These are phyloP conservation scores for Escovopsis sp. DNA, from an alignment of 2,329 filamentous ascomycete species.

Conservation along the genomic window DNA sequence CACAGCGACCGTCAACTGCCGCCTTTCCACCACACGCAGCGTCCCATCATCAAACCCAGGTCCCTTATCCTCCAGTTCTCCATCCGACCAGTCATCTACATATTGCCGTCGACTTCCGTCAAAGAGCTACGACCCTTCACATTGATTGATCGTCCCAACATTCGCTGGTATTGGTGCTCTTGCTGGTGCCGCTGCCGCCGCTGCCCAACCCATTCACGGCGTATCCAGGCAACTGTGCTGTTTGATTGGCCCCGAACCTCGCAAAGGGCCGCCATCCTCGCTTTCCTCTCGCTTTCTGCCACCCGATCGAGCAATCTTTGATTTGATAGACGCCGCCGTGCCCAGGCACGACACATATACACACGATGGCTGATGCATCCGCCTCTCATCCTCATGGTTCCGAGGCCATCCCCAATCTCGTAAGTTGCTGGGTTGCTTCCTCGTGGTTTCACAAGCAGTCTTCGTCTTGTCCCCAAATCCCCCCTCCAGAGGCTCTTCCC, in stretches of 20 bases:
- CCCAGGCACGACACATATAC: slow-evolving; percentile 5
- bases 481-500: too few species aligned
- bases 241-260: too few species aligned
- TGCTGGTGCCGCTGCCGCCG: neutral
- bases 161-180: too few species aligned
- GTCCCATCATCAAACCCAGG: neutral
- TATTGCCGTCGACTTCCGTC: too few species aligned
- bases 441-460: neutral
- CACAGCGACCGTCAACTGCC: neutral
- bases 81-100: too few species aligned
- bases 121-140: too few species aligned
- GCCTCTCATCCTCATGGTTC: slow-evolving; percentile 9
- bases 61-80: too few species aligned
- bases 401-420: slow-evolving; percentile 9
- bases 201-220: neutral
- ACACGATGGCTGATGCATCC: slow-evolving; percentile 14
- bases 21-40: neutral
- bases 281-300: slow-evolving; percentile 2
- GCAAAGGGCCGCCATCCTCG: too few species aligned
- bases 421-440: slow-evolving; percentile 5
- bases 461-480: too few species aligned
- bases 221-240: too few species aligned
- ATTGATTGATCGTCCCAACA: too few species aligned
- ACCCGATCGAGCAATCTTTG: neutral
- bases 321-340: slow-evolving; percentile 4